These are phyloP conservation scores for Chaetomium sp. DNA, from an alignment of 2,329 filamentous ascomycete genomes.

Conservation along the genomic window DNA sequence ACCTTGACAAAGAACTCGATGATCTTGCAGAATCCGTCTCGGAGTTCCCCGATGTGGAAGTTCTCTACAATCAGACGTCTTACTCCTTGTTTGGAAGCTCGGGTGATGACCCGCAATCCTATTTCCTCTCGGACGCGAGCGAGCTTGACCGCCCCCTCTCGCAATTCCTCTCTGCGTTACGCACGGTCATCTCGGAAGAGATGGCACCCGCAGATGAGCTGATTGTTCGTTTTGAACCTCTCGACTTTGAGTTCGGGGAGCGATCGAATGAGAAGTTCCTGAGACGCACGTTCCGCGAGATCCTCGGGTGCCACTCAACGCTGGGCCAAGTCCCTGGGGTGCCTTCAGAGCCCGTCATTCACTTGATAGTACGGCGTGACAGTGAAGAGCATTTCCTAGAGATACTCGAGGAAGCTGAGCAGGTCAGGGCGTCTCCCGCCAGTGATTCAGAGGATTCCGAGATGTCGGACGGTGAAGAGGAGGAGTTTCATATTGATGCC, in stretches of 20 bases:
- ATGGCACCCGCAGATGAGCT: conserved; percentile 42
- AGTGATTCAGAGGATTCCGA: conserved; percentile 11
- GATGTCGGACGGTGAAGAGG: conserved; percentile 10
- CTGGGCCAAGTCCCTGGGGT: conserved; percentile 10
- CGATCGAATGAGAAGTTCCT: conserved; percentile 21
- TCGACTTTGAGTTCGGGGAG: conserved; percentile 48
- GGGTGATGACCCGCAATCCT: conserved; percentile 34
- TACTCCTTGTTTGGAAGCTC: conserved; percentile 30
- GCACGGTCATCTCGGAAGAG: conserved; percentile 41
- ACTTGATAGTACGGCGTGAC: conserved; percentile 20
- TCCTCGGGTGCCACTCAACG: conserved; percentile 21
- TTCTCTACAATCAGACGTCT: conserved; percentile 28
- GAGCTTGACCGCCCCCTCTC: conserved; percentile 40
- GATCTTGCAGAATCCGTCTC: conserved; percentile 6
- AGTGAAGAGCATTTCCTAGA: conserved; percentile 22
- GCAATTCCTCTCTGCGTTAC: conserved; percentile 38
- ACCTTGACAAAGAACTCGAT: conserved; percentile 21
- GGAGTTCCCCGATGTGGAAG: conserved; percentile 24
- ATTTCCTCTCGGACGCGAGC: conserved; percentile 41
- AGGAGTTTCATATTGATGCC: background rate
- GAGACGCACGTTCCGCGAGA: conserved; percentile 21
- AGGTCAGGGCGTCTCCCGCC: conserved; percentile 7
- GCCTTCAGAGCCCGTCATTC: conserved; percentile 14
- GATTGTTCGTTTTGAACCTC: conserved; percentile 45
- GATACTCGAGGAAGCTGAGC: conserved; percentile 17